Base-by-base conservation (phyloP, 345 rosid genomes). In the Salix brachista region DNA sequence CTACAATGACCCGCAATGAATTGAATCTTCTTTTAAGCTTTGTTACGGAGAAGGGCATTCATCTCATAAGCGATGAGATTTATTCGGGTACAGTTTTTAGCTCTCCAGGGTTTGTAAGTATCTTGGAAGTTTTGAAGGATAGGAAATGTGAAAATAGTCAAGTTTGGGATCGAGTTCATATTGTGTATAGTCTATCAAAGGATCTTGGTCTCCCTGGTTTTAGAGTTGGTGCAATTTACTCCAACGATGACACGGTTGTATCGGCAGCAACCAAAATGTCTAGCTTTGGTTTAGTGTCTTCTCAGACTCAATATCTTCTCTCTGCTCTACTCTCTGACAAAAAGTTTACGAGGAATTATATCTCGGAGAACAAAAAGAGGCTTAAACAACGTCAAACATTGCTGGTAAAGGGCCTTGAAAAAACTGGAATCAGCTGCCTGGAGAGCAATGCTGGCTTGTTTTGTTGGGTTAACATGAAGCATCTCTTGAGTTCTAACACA, bases 241-340 rank as follows among this genome's bases (percentile, higher is more conserved):
- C 84, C 26, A 28, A 78, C 70, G 26, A 82, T 60, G 81, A 78
- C 28, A 19, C 34, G 23, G 70, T 82, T 7, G 79, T 82, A 5
- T 64, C 84, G 25, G 70, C 84, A 4, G 81, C 84, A 1, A 78
- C 84, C 39, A 78, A 78, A 75, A 82, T 82, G 84, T 82, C 84
- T 4, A 82, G 84, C 56, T 82, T 82, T 28, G 79, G 84, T 26
- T 58, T 82, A 1, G 46, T 82, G 54, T 82, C 84, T 25, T 82
- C 84, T 12, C 84, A 82, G 26, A 82, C 84, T 32, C 84, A 82
- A 30, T 75, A 78, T 46, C 69, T 78, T 16, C 79, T 82, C 12
- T 65, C 77, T 0, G 39, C 41, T 28, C 66, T 82, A 67, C 75
- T 82, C 17, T 52, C 70, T 12, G 77, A 82, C 26, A 69, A 72